These are phyloP conservation scores for Scalesia atractyloides DNA, from an alignment of 129 eudicot species.

Conservation along the genomic window DNA sequence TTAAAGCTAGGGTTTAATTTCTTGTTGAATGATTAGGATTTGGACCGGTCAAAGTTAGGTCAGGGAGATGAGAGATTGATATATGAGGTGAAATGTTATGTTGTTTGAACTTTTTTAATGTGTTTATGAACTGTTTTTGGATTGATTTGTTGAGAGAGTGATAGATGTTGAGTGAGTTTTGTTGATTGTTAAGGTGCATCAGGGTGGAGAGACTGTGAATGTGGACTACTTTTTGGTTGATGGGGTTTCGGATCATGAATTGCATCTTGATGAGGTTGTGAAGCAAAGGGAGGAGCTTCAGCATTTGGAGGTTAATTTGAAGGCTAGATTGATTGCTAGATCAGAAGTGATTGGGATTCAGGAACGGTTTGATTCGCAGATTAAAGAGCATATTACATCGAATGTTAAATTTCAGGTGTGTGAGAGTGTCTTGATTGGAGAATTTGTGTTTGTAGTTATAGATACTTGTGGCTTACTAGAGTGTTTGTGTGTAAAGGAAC, in stretches of 20 bases:
- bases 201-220: slow-evolving; percentile 61
- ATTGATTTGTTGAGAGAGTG: background rate
- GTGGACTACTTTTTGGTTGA: slow-evolving; percentile 61
- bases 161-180: slow-evolving; percentile 38
- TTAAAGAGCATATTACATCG: slow-evolving; percentile 70
- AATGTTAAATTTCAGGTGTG: slow-evolving; percentile 73
- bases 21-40: slow-evolving; percentile 36
- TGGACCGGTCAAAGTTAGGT: slow-evolving; percentile 61
- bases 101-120: background rate
- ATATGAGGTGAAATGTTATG: slow-evolving; percentile 56
- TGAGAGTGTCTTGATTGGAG: background rate
- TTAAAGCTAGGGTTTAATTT: background rate
- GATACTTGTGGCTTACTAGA: background rate
- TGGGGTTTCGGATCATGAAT: slow-evolving; percentile 57
- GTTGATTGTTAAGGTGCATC: slow-evolving; percentile 57
- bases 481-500: slow-evolving; percentile 45
- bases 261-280: slow-evolving; percentile 60
- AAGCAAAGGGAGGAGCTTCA: slow-evolving; percentile 84
- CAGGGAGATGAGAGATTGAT: slow-evolving; percentile 75
- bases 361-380: slow-evolving; percentile 66
- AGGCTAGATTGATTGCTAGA: slow-evolving; percentile 72
- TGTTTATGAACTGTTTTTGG: background rate
- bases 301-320: slow-evolving; percentile 72
- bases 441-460: background rate
- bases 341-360: slow-evolving; percentile 71